Evolutionary conservation across 2,329 filamentous ascomycete species (phyloP).

Genomic region (Trichoderma atroviride): DNA sequence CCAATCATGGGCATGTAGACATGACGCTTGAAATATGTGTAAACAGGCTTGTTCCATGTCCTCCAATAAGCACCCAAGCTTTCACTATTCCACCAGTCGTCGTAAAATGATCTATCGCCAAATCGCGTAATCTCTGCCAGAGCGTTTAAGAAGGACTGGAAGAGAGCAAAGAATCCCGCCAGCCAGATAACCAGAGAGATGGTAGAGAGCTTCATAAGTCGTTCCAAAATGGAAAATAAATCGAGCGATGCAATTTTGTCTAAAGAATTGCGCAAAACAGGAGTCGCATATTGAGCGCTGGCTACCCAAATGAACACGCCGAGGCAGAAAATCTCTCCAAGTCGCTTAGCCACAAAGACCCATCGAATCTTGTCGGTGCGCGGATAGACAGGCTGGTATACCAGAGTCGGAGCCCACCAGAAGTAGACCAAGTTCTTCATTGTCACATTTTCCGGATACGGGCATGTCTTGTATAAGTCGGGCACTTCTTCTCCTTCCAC

Average conservation of each 20-base stretch:
- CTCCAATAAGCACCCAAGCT: conserved; percentile 90
- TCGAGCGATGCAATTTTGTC: conserved; percentile 83
- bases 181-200: conserved; percentile 97
- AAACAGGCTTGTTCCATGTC: conserved; percentile 97
- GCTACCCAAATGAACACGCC: conserved; percentile 94
- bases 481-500: conserved; percentile 70
- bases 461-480: conserved; percentile 77
- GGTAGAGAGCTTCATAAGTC: conserved; percentile 91
- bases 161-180: conserved; percentile 93
- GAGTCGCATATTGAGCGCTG: conserved; percentile 90
- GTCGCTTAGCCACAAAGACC: conserved; percentile 82
- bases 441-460: conserved; percentile 90
- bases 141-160: conserved; percentile 90
- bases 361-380: conserved; percentile 80
- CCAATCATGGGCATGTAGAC: conserved; percentile 87
- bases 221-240: conserved; percentile 79
- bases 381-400: conserved; percentile 97
- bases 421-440: conserved; percentile 89
- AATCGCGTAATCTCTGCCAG: conserved; percentile 88
- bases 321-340: conserved; percentile 75
- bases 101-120: conserved; percentile 92
- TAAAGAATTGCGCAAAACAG: conserved; percentile 85
- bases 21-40: conserved; percentile 94
- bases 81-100: conserved; percentile 96
- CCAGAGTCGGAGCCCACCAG: conserved; percentile 95